Base-by-base conservation (phyloP, 2,329 filamentous ascomycete species). In the Colletotrichum sp. region DNA sequence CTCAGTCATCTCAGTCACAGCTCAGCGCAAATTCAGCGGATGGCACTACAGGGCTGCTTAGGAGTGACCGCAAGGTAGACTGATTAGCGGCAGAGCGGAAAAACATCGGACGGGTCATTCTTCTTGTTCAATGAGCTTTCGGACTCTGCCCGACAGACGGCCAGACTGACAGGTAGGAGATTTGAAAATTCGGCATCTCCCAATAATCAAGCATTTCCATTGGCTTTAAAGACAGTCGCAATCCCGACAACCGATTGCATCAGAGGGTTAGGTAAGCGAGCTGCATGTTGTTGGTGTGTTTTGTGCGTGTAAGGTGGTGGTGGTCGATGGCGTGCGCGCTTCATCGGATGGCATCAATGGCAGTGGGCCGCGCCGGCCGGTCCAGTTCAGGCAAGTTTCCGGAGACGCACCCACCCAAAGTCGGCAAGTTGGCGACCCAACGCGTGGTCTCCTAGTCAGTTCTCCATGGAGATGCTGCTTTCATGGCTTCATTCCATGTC, bases 331-430 rank as follows among this genome's bases (percentile, higher is more conserved):
- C 75, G 75, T 71, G 68, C 74, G 71, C 39, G 64, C 63, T 71
- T 67, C 63, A 36, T 39, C 26, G 10, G 75, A 77, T 77, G 75
- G 71, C 75, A 77, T 77, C 75, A 77, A 75, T 32, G 39, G 36
- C 49, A 73, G 72, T 75, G 72, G 72, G 72, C 32, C 72, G 24
- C 28, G 49, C 34, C 21, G 57, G 34, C 26, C 39, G 34, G 36
- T 26, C 36, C n/a, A 18, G 15, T 71, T 52, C 21, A 66, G 67
- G 44, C 44, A 71, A 28, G 21, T n/a, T 7, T 12, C 36, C 26
- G 49, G 28, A 21, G 9, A 18, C 16, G 15, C 26, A 15, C 59
- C 24, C 59, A 18, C 52, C 5, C 26, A 13, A 24, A 39, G 28
- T 16, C 18, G 49, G 34, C 16, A 28, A 30, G 15, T 36, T 49